Evolutionary conservation across 345 rosid genomes (phyloP), one percentile per base, ranked within the genome.

Genomic region (Brassica cretica): DNA sequence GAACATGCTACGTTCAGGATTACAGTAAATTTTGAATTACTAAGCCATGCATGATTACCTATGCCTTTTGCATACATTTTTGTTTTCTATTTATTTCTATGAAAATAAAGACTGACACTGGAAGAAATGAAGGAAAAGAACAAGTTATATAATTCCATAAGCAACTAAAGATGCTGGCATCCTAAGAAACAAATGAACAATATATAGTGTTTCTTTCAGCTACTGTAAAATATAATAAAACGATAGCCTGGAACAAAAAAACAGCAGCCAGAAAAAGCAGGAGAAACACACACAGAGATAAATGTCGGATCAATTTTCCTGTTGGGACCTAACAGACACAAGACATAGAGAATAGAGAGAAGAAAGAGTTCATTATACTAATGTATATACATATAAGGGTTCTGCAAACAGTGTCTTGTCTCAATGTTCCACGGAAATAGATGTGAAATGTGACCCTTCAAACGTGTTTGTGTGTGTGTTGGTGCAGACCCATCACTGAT

Each of bases 401-500:
- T 61, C 74, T 78, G 74, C 74, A 67, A 78, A 73, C 78, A 78
- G 77, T 67, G 73, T 78, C 77, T 66, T 72, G 77, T 72, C 81
- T 78, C 76, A 71, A 55, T 77, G 76, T 64, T 77, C 81, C 76
- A 77, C 71, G 49, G 76, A 71, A 78, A 71, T 56, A 65, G 72
- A 78, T 72, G 76, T 78, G 67, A 41, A 66, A 66, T 64, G 41
- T 33, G 65, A 71, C 66, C 66, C 72, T 39, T 71, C 76, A 41
- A 65, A 56, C 27, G 71, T 41, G 49, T 41, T 3, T 41, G 49
- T 35, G 46, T 77, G 63, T 60, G 64, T 76, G 69, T 49, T 76
- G 74, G 19, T 62, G 64, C 74, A 63, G 70, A 63, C 56, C 80
- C 70, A 76, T 70, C 75, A 76, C 27, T 60, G 62, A 76, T 60